Conservation (phyloP, 768 basidiomycete genomes). For the Hemileccinum impolitum region DNA sequence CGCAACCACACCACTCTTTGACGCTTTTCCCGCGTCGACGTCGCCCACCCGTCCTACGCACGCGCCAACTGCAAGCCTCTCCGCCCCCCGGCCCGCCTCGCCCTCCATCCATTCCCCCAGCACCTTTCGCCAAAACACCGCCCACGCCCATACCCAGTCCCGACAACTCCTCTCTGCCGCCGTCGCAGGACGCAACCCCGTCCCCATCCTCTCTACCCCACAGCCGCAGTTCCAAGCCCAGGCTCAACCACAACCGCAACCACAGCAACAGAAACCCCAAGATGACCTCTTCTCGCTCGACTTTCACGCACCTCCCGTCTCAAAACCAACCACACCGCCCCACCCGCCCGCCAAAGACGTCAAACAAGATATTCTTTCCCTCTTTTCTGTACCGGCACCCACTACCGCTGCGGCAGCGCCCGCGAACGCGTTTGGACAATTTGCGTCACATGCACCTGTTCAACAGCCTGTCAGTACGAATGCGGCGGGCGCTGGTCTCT, state of each 20-base stretch:
- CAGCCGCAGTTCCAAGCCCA: conserved; percentile 11
- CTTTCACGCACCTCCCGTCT: conserved; percentile 60
- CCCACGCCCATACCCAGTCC: conserved; percentile 19
- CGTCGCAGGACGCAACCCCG: conserved; percentile 36
- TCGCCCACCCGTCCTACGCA: conserved; percentile 1
- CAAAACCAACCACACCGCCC: conserved; percentile 21
- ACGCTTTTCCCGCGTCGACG: conserved; percentile 3
- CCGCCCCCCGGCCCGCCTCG: conserved; percentile 29
- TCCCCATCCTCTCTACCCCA: background rate
- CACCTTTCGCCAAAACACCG: conserved; percentile 19
- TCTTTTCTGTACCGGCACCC: conserved; percentile 57
- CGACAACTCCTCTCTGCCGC: conserved; percentile 30
- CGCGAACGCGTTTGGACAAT: conserved; percentile 37
- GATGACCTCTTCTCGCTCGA: conserved; percentile 84
- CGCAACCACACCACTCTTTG: conserved; percentile 1
- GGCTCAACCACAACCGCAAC: conserved; percentile 17
- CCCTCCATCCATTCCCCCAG: conserved; percentile 25
- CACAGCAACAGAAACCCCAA: conserved; percentile 35
- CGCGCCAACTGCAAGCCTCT: conserved; percentile 15
- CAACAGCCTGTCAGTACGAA: conserved; percentile 53
- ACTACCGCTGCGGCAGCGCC: conserved; percentile 28
- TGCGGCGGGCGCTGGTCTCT: conserved; percentile 49
- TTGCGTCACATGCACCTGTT: conserved; percentile 23
- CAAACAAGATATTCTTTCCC: conserved; percentile 82
- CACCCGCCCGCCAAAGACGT: conserved; percentile 59